Conservation (phyloP, 352 stramenopile species). For the Pythium chondricola region DNA sequence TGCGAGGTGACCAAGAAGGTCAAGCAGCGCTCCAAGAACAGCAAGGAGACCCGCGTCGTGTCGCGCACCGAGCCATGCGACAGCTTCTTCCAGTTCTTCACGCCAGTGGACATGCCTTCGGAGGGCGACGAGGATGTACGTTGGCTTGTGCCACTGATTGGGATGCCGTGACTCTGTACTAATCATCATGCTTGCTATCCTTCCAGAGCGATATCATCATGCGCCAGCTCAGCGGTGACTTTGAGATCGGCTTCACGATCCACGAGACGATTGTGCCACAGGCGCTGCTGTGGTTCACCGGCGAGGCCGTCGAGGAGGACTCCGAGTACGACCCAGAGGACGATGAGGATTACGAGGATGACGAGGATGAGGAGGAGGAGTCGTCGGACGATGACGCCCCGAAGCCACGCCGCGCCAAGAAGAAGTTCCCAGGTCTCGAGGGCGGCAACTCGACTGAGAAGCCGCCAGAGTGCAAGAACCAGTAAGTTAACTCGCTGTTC, state of each 20-base stretch:
- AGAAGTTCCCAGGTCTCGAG: conserved; percentile 74
- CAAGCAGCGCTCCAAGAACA: conserved; percentile 79
- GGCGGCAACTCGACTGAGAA: conserved; percentile 66
- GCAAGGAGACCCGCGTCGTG: conserved; percentile 71
- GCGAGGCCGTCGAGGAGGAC: conserved; percentile 71
- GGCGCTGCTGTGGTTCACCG: conserved; percentile 83
- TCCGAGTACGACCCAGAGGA: conserved; percentile 82
- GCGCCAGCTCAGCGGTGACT: conserved; percentile 77
- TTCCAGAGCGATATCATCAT: conserved; percentile 84
- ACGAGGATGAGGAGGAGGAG: conserved; percentile 55
- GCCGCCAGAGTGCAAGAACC: conserved; percentile 87
- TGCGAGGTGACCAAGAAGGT: conserved; percentile 85
- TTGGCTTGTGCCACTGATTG: conserved; percentile 15
- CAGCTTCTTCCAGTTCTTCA: conserved; percentile 87
- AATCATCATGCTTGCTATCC: too few relatives aligned
- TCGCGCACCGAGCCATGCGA: conserved; percentile 77
- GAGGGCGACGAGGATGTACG: conserved; percentile 79
- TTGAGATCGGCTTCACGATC: conserved; percentile 83
- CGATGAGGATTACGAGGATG: conserved; percentile 53
- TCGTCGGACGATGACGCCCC: conserved; percentile 54
- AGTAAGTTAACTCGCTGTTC: conserved; percentile 36
- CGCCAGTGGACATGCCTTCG: conserved; percentile 77
- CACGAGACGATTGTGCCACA: conserved; percentile 86
- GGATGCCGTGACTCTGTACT: too few relatives aligned
- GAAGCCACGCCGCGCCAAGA: conserved; percentile 50